phyloP scores from a whole-genome alignment of 768 basidiomycete species.

The Boletus rufocinnamomeus region DNA sequence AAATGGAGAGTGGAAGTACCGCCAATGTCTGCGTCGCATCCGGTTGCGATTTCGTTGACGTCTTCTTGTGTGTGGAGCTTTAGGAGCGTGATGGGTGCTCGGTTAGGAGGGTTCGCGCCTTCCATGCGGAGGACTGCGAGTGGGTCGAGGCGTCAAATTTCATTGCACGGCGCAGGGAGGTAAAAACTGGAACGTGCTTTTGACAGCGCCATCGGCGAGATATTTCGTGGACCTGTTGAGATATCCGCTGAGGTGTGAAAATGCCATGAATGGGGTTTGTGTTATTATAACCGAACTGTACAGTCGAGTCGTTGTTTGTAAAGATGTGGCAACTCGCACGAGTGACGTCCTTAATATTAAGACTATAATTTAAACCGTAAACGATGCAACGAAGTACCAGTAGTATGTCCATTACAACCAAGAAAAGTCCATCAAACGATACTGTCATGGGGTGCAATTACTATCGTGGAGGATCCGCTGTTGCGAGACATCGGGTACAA shows the following conservation, averaged over 20 bases:
- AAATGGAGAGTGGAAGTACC: slow-evolving; percentile 78
- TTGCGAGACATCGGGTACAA: not conserved
- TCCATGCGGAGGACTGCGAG: slow-evolving; percentile 69
- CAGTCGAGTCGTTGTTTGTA: not conserved
- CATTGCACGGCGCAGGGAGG: slow-evolving; percentile 3
- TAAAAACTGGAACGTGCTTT: slow-evolving; percentile 38
- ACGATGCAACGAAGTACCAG: not conserved
- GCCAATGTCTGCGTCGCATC: slow-evolving; percentile 89
- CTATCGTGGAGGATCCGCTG: not conserved
- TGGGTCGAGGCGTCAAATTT: slow-evolving; percentile 16
- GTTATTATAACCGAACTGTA: not conserved
- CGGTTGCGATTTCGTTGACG: slow-evolving; percentile 65
- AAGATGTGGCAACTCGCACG: not conserved
- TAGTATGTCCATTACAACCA: not conserved
- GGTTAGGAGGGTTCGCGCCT: slow-evolving; percentile 65
- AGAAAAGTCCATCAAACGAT: slow-evolving; percentile 5
- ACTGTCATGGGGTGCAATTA: slow-evolving; percentile 1
- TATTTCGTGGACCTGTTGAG: slow-evolving; percentile 42
- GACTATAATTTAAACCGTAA: not conserved
- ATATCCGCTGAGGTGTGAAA: slow-evolving; percentile 33
- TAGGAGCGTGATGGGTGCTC: slow-evolving; percentile 65
- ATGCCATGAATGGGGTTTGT: slow-evolving; percentile 22
- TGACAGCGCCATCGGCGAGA: slow-evolving; percentile 42
- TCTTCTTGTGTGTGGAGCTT: slow-evolving; percentile 62
- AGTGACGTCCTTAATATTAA: not conserved